Evolutionary conservation across 31 red algal genomes (phyloP).

Genomic region (Odonthalia washingtoniensis): DNA sequence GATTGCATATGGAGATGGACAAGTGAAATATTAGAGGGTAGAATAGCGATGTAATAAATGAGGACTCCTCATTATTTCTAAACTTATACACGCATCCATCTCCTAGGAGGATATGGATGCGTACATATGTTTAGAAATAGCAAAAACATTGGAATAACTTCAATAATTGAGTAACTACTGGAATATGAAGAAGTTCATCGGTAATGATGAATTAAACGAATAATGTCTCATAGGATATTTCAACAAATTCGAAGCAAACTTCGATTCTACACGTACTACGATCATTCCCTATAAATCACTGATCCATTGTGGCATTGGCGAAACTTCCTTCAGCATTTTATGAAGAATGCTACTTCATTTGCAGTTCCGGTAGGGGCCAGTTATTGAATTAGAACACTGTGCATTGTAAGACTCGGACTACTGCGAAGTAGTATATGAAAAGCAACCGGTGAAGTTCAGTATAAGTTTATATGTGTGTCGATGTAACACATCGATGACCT

Average conservation of each 20-base stretch:
- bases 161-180: too few species aligned
- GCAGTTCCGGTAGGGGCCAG: slow-evolving; percentile 19
- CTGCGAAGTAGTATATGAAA: slow-evolving; percentile 16
- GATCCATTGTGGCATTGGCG: slow-evolving; percentile 12
- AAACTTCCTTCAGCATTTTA: not conserved
- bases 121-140: too few species aligned
- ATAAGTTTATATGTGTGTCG: too few species aligned
- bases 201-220: not conserved
- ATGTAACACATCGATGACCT: too few species aligned
- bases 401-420: not conserved
- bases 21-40: too few species aligned
- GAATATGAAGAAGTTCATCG: not conserved
- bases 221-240: not conserved
- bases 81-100: too few species aligned
- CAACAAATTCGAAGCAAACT: not conserved
- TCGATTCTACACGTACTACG: not conserved
- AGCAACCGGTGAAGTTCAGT: too few species aligned
- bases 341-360: slow-evolving; percentile 7
- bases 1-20: too few species aligned
- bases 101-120: too few species aligned
- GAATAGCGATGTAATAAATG: too few species aligned
- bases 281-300: not conserved
- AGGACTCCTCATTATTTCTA: too few species aligned
- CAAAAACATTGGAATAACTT: too few species aligned
- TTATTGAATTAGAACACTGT: not conserved